Evolutionary conservation across 306 rosid species (phyloP).

Genomic region (Prunus mira): DNA sequence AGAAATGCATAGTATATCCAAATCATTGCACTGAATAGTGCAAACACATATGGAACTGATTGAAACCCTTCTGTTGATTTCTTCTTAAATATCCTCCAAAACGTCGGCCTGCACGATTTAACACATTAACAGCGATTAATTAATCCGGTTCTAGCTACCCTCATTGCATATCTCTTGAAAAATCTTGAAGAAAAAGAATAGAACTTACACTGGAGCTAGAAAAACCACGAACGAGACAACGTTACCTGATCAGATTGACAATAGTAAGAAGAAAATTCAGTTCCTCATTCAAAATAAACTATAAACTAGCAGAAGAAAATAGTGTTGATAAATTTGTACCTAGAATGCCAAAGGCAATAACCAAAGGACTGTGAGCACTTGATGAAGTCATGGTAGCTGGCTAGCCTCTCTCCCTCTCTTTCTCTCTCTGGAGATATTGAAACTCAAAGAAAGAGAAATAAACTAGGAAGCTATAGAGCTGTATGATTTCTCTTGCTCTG

Average conservation of each 20-base stretch:
- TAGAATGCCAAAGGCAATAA: slow-evolving; percentile 60
- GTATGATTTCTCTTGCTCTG: neutral
- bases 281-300: neutral
- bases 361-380: slow-evolving; percentile 29
- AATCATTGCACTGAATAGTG: slow-evolving; percentile 86
- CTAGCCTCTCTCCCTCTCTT: neutral
- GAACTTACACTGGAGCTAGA: slow-evolving; percentile 84
- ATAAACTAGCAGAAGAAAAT: neutral
- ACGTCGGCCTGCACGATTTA: slow-evolving; percentile 58
- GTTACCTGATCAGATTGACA: slow-evolving; percentile 46
- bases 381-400: slow-evolving; percentile 22
- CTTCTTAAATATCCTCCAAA: slow-evolving; percentile 68
- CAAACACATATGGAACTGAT: slow-evolving; percentile 77
- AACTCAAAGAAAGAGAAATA: slow-evolving; percentile 12
- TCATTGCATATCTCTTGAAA: neutral
- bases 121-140: neutral
- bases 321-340: slow-evolving; percentile 34
- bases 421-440: neutral
- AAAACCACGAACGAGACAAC: slow-evolving; percentile 71
- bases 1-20: slow-evolving; percentile 87
- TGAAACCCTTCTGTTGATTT: slow-evolving; percentile 91
- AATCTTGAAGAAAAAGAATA: neutral
- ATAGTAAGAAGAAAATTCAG: neutral
- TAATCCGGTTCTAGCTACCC: neutral
- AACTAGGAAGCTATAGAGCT: neutral